Conservation (phyloP, 75 land plant genomes). For the Gnetum montanum region DNA sequence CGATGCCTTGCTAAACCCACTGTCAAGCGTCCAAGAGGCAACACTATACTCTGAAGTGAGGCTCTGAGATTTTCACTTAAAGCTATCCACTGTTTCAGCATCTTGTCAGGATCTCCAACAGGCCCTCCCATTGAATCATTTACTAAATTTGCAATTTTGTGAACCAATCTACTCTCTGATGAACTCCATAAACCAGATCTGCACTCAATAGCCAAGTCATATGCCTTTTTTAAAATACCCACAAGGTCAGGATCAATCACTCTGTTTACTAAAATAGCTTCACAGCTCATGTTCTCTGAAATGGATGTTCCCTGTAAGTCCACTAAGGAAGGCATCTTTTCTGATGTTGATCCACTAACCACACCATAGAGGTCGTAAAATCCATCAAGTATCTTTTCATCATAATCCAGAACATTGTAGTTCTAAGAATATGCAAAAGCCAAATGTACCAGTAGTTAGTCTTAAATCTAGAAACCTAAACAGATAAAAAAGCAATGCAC, state of each 20-base stretch:
- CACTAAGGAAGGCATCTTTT: slow-evolving; percentile 83
- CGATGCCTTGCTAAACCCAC: slow-evolving; percentile 89
- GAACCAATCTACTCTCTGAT: slow-evolving; percentile 28
- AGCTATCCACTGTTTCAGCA: slow-evolving; percentile 41
- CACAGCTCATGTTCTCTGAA: slow-evolving; percentile 65
- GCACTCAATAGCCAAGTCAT: slow-evolving; percentile 40
- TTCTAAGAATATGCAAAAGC: slow-evolving; percentile 41
- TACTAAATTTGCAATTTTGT: slow-evolving; percentile 67
- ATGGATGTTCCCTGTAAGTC: slow-evolving; percentile 58
- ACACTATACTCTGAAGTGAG: slow-evolving; percentile 56
- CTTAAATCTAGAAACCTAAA: neutral
- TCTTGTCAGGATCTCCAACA: slow-evolving; percentile 56
- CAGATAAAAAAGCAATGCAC: too few relatives aligned
- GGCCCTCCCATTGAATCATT: slow-evolving; percentile 80
- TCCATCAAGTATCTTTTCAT: slow-evolving; percentile 89
- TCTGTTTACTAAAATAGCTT: slow-evolving; percentile 80
- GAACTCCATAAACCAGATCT: slow-evolving; percentile 22
- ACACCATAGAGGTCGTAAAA: slow-evolving; percentile 93
- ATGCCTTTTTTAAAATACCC: slow-evolving; percentile 58
- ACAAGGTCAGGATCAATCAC: slow-evolving; percentile 53
- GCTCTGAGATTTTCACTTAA: slow-evolving; percentile 37
- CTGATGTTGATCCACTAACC: slow-evolving; percentile 41
- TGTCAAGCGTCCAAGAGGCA: slow-evolving; percentile 77
- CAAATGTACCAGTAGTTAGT: too few relatives aligned
- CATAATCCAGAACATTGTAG: slow-evolving; percentile 74